Conservation (phyloP, 805 yeast species). For the Candida sonorensis region DNA sequence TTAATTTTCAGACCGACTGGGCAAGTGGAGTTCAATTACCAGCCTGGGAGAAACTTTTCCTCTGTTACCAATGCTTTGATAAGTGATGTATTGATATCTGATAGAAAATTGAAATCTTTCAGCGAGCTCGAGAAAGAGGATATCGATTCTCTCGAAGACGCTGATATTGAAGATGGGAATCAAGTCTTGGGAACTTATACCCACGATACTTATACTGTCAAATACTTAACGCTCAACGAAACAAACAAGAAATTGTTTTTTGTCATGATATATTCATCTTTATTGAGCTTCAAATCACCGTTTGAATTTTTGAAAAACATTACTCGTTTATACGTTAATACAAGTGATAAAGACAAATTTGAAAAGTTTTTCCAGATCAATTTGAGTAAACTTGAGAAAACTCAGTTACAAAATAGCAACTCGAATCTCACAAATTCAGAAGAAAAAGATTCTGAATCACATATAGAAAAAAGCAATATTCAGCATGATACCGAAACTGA, state of each 20-base stretch:
- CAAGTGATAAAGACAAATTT: conserved; percentile 26
- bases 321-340: conserved; percentile 16
- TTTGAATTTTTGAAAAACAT: conserved; percentile 23
- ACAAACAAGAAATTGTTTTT: conserved; percentile 30
- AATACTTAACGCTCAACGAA: conserved; percentile 34
- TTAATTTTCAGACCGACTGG: conserved; percentile 48
- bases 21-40: conserved; percentile 41
- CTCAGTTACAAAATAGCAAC: too few species aligned
- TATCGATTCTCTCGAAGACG: conserved; percentile 16
- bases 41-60: conserved; percentile 32
- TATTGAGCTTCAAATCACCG: conserved; percentile 23
- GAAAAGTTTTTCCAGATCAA: conserved; percentile 34
- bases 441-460: conserved; percentile 2
- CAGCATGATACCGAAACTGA: neutral
- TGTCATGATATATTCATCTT: conserved; percentile 36
- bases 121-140: conserved; percentile 12
- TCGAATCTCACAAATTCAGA: too few species aligned
- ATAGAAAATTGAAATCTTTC: conserved; percentile 21
- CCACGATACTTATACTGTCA: conserved; percentile 37
- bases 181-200: conserved; percentile 23
- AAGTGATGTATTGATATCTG: conserved; percentile 40
- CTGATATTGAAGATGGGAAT: conserved; percentile 15
- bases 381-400: conserved; percentile 22
- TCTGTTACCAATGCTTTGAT: conserved; percentile 41
- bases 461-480: neutral